A percentile compares a stretch with the other conserved stretches of the same genome.
Evolutionary conservation across 1,284 basidiomycete genomes (phyloP).

Genomic region (Irpex sp.): DNA sequence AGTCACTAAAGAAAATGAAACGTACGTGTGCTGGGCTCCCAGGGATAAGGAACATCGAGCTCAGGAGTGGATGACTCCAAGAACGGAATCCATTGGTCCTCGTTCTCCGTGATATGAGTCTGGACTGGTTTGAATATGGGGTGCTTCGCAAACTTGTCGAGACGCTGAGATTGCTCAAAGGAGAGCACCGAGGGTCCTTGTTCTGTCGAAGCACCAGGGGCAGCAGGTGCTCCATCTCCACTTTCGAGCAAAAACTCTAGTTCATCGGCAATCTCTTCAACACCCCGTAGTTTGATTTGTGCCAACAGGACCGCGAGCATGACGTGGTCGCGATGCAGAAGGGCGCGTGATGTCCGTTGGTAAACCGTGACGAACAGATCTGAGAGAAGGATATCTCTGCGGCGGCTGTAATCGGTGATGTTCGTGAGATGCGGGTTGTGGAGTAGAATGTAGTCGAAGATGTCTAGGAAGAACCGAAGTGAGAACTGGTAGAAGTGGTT

Average conservation of each 20-base stretch:
- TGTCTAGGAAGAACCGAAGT: slow-evolving; percentile 95
- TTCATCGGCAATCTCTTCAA: slow-evolving; percentile 80
- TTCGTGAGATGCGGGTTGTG: slow-evolving; percentile 87
- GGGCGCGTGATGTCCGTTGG: slow-evolving; percentile 85
- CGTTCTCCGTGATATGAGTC: slow-evolving; percentile 60
- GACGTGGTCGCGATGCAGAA: slow-evolving; percentile 90
- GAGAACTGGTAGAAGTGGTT: slow-evolving; percentile 99
- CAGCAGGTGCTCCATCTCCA: slow-evolving; percentile 60
- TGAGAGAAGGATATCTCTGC: slow-evolving; percentile 83
- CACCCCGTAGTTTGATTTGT: slow-evolving; percentile 82
- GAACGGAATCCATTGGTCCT: slow-evolving; percentile 78
- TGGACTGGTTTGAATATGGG: slow-evolving; percentile 78
- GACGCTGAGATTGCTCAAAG: slow-evolving; percentile 65
- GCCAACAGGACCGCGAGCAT: slow-evolving; percentile 90
- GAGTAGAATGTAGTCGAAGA: slow-evolving; percentile 93
- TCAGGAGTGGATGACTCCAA: slow-evolving; percentile 73
- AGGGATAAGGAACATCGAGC: slow-evolving; percentile 67
- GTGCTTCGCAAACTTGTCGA: slow-evolving; percentile 67
- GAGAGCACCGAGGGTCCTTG: slow-evolving; percentile 48
- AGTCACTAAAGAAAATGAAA: slow-evolving; percentile 17
- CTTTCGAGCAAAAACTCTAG: slow-evolving; percentile 90
- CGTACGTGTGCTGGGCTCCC: slow-evolving; percentile 73
- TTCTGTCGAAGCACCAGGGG: slow-evolving; percentile 32
- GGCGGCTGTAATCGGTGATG: slow-evolving; percentile 69
- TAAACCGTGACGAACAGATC: slow-evolving; percentile 93